Evolutionary conservation across 2,329 filamentous ascomycete species (phyloP), one percentile per base, ranked within the genome.

Genomic region (Tolypocladium album): DNA sequence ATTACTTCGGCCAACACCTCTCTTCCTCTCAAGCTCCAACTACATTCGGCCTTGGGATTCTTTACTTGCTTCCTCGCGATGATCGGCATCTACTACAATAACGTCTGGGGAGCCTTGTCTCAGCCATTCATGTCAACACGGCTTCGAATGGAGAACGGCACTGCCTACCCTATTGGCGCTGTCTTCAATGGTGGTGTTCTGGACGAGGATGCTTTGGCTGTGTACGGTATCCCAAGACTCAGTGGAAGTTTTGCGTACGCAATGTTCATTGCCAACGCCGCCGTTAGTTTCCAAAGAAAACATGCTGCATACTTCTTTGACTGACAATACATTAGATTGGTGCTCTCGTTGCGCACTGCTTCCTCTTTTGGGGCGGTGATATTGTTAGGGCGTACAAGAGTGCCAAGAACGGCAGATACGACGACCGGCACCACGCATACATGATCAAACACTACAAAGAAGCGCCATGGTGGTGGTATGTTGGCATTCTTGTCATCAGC

Each of bases 371-470:
- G 45, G 45, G 45, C 24, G 24, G 24, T 6, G 45, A 50, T 15
- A 6, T 50, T 5, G 24, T 50, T 13, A 27, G 12, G 24, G 45
- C 45, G 22, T 50, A 50, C 24, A 50, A 50, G 24, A 50, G 45
- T 17, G 45, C 45, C 6, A 50, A 4, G 15, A 17, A 31, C 7
- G 76, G 78, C 5, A 69, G 64, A 13, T 79, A 72, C 31, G 75
- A 76, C 20, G 82, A 85, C 60, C 75, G 72, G 0, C 82, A 85
- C 64, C 80, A 84, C 63, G 68, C 61, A 0, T 72, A 82, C 63
- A 83, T 84, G 81, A 68, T 67, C 2, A 77, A 78, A 63, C 65
- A 81, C 65, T 83, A 83, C 67, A 79, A 79, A 59, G 81, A 83
- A 27, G 66, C 66, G 1, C 67, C 68, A 0, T 64, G 69, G 68